These are phyloP conservation scores for Aureobasidium subglaciale DNA, from an alignment of 2,329 filamentous ascomycete species.

Conservation along the genomic window DNA sequence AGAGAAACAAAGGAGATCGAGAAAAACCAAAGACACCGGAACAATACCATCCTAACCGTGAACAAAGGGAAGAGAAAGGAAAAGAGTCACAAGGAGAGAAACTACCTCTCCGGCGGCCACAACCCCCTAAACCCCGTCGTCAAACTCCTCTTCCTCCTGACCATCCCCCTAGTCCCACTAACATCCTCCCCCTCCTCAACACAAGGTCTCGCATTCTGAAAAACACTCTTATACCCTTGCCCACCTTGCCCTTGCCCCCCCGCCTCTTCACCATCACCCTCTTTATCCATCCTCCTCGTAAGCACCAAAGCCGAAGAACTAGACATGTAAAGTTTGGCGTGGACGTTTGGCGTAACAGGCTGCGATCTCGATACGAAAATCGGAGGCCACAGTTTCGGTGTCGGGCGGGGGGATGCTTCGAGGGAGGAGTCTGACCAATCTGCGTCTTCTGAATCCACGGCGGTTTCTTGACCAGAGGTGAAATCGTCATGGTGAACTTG, in stretches of 20 bases:
- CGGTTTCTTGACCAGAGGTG: conserved; percentile 12
- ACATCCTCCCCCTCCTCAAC: conserved; percentile 17
- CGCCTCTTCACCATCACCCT: background rate
- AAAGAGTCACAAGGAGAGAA: too few species aligned
- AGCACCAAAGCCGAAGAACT: conserved; percentile 12
- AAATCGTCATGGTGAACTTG: background rate
- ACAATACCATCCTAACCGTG: background rate
- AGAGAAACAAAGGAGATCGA: too few species aligned
- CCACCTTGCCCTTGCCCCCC: conserved; percentile 33
- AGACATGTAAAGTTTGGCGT: conserved; percentile 15
- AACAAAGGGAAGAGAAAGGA: background rate
- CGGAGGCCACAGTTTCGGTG: conserved; percentile 22
- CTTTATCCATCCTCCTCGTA: background rate
- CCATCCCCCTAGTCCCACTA: conserved; percentile 22
- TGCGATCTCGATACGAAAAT: conserved; percentile 26
- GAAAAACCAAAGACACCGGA: background rate
- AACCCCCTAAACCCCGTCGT: conserved; percentile 25
- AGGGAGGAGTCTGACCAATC: conserved; percentile 29
- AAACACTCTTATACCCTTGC: conserved; percentile 37
- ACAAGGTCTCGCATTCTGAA: conserved; percentile 25
- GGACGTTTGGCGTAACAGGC: conserved; percentile 22
- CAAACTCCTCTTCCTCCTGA: conserved; percentile 22
- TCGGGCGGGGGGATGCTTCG: conserved; percentile 19
- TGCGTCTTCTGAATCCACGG: conserved; percentile 22
- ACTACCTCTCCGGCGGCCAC: conserved; percentile 18